Conservation (phyloP, 805 yeast species). For the Zygotorulaspora danielsina region DNA sequence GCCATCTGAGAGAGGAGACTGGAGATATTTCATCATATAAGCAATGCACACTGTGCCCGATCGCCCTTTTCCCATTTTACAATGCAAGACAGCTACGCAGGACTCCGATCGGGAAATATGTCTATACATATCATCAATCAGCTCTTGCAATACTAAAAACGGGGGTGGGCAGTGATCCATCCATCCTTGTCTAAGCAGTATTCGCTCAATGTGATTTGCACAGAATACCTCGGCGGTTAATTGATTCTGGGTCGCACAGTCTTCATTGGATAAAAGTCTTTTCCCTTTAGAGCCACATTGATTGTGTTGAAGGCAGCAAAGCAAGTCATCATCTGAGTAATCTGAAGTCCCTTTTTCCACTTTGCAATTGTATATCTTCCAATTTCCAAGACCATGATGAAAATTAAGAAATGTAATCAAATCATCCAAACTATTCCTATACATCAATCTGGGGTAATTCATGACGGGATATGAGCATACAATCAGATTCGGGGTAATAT, state of each 20-base stretch:
- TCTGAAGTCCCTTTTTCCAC: slow-evolving; percentile 48
- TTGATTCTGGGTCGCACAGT: background rate
- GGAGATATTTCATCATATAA: slow-evolving; percentile 52
- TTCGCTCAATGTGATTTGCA: slow-evolving; percentile 7
- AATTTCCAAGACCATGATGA: slow-evolving; percentile 46
- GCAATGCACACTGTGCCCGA: slow-evolving; percentile 76
- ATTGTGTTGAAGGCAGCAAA: background rate
- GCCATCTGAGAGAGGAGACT: slow-evolving; percentile 44
- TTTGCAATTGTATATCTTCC: slow-evolving; percentile 75
- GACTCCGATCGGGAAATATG: slow-evolving; percentile 37
- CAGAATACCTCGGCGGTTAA: slow-evolving; percentile 1
- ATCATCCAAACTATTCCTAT: slow-evolving; percentile 50
- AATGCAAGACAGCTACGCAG: slow-evolving; percentile 69
- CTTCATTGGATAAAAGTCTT: background rate
- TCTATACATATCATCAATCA: slow-evolving; percentile 43
- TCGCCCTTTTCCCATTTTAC: slow-evolving; percentile 89
- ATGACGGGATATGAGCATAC: slow-evolving; percentile 76
- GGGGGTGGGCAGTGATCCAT: slow-evolving; percentile 79
- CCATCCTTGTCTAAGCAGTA: slow-evolving; percentile 44
- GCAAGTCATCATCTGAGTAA: slow-evolving; percentile 26
- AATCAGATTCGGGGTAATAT: slow-evolving; percentile 57
- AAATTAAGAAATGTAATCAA: slow-evolving; percentile 45
- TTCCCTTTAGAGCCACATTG: background rate
- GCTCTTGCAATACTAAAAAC: slow-evolving; percentile 44
- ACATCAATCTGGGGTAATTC: slow-evolving; percentile 40